These are phyloP conservation scores for Leucocoprinus leucothites DNA, from an alignment of 768 basidiomycete genomes.

Conservation along the genomic window DNA sequence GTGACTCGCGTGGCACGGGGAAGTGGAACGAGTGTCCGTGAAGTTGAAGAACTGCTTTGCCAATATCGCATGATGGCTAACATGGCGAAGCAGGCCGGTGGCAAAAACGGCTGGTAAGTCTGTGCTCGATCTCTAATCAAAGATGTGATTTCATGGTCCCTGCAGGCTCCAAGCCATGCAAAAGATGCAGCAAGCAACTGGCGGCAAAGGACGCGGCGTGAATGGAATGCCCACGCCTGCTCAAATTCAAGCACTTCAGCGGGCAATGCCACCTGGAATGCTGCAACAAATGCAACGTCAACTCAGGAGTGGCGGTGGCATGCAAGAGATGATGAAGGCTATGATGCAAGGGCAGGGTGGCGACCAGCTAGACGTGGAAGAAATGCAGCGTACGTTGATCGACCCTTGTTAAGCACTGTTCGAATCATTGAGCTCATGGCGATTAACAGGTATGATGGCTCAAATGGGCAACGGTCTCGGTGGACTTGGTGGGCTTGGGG, in stretches of 20 bases:
- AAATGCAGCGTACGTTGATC: constrained; percentile 76
- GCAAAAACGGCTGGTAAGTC: constrained; percentile 88
- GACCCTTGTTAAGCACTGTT: not conserved
- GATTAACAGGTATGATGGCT: constrained; percentile 75
- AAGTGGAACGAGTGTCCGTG: constrained; percentile 90
- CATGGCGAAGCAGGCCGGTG: constrained; percentile 97
- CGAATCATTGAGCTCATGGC: constrained; percentile 3
- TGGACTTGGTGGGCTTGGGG: constrained; percentile 56
- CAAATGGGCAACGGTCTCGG: constrained; percentile 78
- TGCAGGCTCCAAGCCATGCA: constrained; percentile 80
- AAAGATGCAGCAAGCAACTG: constrained; percentile 86
- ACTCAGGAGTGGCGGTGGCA: constrained; percentile 76
- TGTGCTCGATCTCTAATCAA: not conserved
- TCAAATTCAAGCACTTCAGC: constrained; percentile 95
- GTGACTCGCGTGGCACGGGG: constrained; percentile 89
- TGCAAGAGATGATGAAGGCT: constrained; percentile 98
- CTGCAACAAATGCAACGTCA: constrained; percentile 89
- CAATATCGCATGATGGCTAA: constrained; percentile 99
- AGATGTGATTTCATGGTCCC: not conserved
- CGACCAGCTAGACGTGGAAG: constrained; percentile 89
- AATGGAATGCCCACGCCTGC: constrained; percentile 90
- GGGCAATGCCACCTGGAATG: constrained; percentile 94
- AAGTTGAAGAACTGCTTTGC: constrained; percentile 96
- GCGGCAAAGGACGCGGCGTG: constrained; percentile 82
- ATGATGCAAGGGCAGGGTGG: constrained; percentile 96